These are phyloP conservation scores for Conticribra weissflogii DNA, from an alignment of 108 stramenopile species.

Conservation along the genomic window DNA sequence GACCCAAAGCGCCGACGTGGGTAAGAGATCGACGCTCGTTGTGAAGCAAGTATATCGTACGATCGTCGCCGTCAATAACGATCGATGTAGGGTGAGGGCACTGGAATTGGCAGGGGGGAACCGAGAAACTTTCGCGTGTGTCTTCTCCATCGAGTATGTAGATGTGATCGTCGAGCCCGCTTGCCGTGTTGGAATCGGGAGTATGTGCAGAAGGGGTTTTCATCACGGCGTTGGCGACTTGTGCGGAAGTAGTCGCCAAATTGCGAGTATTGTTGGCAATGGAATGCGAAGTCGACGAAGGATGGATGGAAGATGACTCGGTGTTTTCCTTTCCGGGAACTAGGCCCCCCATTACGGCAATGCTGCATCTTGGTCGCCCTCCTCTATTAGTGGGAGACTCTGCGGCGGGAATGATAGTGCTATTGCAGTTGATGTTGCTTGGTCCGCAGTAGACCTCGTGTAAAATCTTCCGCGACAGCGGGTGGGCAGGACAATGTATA, in stretches of 20 bases:
- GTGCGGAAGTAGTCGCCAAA: not conserved
- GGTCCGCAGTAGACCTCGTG: slow-evolving; percentile 25
- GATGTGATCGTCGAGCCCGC: not conserved
- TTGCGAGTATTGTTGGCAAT: not conserved
- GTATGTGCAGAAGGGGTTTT: not conserved
- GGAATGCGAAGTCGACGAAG: not conserved
- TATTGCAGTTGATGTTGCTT: not conserved
- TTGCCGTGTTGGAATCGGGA: not conserved
- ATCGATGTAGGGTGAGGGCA: slow-evolving; percentile 16
- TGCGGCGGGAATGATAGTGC: not conserved
- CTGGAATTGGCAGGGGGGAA: slow-evolving; percentile 33
- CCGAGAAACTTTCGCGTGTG: slow-evolving; percentile 36
- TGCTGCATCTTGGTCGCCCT: slow-evolving; percentile 7
- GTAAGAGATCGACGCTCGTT: not conserved
- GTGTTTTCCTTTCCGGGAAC: not conserved
- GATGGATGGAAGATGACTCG: not conserved
- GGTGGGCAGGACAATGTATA: slow-evolving; percentile 40
- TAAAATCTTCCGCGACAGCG: slow-evolving; percentile 25
- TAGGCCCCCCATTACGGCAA: slow-evolving; percentile 6
- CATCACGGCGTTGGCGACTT: not conserved
- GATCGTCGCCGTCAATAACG: slow-evolving; percentile 28
- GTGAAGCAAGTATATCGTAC: slow-evolving; percentile 35
- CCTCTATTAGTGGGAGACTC: not conserved
- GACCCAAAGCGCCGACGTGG: not conserved
- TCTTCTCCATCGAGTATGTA: slow-evolving; percentile 46